Evolutionary conservation across 2,329 filamentous ascomycete species (phyloP), one percentile per base, ranked within the genome.

Genomic region (Lasiodiplodia sp.): DNA sequence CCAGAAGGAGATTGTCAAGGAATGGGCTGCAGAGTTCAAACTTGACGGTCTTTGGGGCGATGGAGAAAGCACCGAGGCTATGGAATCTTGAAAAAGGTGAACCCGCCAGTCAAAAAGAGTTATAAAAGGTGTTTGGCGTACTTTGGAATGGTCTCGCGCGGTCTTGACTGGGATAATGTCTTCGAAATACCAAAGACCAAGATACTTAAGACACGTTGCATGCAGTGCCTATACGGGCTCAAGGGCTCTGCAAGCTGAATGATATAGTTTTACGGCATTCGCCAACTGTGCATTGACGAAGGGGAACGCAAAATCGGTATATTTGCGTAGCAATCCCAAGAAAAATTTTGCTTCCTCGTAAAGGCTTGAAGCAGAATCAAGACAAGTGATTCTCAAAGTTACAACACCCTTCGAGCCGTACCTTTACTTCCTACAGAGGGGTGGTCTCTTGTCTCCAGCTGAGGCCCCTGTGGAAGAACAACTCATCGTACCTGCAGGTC

Each of bases 21-120:
- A 96, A 78, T 97, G 95, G 94, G 92, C 94, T 8, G 89, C 92
- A 75, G 95, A 98, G 81, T 98, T 99, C 82, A 94, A 95, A 83
- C 86, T 99, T 10, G 96, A 97, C 71, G 96, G 93, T 2, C 82
- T 99, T 16, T 98, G 92, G 92, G 94, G 92, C 12, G 90, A 93
- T 77, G 89, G 83, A 47, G 79, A 78, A n/a, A 44, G 53, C 49
- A 77, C 75, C 63, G 78, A 78, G 68, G 74, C 75, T 40, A 80
- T 80, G 78, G 78, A 80, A 70, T 69, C 70, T 67, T 75, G 34
- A 51, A n/a, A 55, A 11, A 21, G 12, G 8, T 28, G 23, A 3
- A 6, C 12, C 40, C 3, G n/a, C 34, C 49, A 57, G 53, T 23
- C 10, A 44, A 71, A 47, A 52, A 37, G 7, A 38, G 14, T 31